A percentile compares a stretch with the other conserved stretches of the same genome.
Conservation (phyloP, 2,329 filamentous ascomycete genomes). For the Aspergillus brunneoviolaceus region DNA sequence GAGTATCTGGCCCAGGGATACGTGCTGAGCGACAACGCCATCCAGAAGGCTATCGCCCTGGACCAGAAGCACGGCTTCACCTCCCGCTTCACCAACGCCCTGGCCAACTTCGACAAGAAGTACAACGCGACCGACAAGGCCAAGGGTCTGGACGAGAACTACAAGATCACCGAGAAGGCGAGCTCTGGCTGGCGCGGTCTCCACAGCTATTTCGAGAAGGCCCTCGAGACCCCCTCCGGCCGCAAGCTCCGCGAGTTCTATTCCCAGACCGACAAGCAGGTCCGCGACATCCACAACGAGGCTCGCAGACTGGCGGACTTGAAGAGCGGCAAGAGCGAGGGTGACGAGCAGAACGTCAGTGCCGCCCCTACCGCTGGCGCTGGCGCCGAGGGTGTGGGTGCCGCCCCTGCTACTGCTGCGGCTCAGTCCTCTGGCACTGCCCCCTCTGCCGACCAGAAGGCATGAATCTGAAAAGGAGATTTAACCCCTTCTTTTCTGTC, state of each 20-base stretch:
- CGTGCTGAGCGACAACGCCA: conserved; percentile 71
- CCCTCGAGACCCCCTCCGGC: conserved; percentile 79
- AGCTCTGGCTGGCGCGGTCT: conserved; percentile 66
- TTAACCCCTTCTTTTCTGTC: neutral
- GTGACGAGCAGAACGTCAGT: conserved; percentile 32
- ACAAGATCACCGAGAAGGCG: conserved; percentile 75
- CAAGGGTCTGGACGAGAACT: conserved; percentile 77
- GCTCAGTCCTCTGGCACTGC: conserved; percentile 25
- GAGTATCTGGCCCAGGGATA: conserved; percentile 98
- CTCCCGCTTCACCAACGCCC: conserved; percentile 71
- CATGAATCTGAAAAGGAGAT: conserved; percentile 14
- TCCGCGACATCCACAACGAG: conserved; percentile 90
- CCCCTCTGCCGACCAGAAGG: conserved; percentile 31
- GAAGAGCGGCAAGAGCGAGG: conserved; percentile 60
- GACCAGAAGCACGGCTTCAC: conserved; percentile 89
- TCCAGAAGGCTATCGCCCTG: conserved; percentile 80
- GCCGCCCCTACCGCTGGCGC: conserved; percentile 11
- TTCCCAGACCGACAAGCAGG: conserved; percentile 77
- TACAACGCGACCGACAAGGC: conserved; percentile 87
- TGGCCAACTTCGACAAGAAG: conserved; percentile 76
- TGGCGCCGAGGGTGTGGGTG: conserved; percentile 17
- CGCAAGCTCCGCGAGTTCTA: conserved; percentile 89
- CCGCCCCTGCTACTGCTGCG: conserved; percentile 21
- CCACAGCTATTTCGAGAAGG: conserved; percentile 92
- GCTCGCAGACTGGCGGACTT: conserved; percentile 83